These are phyloP conservation scores for Clarireedia paspali DNA, from an alignment of 2,329 filamentous ascomycete genomes.

Conservation along the genomic window DNA sequence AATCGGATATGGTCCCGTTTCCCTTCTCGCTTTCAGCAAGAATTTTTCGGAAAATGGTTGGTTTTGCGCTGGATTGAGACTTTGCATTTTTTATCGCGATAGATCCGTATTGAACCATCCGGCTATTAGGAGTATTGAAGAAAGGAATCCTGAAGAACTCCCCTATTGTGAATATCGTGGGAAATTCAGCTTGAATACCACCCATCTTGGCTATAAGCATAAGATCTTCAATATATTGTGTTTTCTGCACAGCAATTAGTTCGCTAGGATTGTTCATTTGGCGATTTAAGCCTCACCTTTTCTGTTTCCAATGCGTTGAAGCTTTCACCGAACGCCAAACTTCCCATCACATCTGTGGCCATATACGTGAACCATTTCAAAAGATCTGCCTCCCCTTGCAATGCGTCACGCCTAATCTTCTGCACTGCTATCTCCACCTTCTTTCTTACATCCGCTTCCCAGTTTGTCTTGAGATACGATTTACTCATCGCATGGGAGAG, in stretches of 20 bases:
- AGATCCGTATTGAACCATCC: neutral
- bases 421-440: constrained; percentile 35
- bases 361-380: constrained; percentile 48
- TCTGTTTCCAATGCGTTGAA: constrained; percentile 44
- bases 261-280: too few relatives aligned
- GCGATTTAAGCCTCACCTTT: constrained; percentile 30
- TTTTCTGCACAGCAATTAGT: neutral
- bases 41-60: constrained; percentile 3
- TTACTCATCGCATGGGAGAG: neutral
- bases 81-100: constrained; percentile 24
- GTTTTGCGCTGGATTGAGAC: neutral
- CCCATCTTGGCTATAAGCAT: fast-evolving
- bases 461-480: neutral
- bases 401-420: constrained; percentile 38
- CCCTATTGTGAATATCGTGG: neutral
- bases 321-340: constrained; percentile 48
- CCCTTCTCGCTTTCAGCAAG: neutral
- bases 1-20: neutral
- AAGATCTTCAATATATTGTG: neutral
- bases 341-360: constrained; percentile 45
- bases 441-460: neutral
- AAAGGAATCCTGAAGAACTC: neutral
- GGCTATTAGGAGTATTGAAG: fast-evolving
- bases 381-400: constrained; percentile 35
- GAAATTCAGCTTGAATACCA: neutral